Evolutionary conservation across 2,329 filamentous ascomycete genomes (phyloP).

Genomic region (Trichoderma atroviride): DNA sequence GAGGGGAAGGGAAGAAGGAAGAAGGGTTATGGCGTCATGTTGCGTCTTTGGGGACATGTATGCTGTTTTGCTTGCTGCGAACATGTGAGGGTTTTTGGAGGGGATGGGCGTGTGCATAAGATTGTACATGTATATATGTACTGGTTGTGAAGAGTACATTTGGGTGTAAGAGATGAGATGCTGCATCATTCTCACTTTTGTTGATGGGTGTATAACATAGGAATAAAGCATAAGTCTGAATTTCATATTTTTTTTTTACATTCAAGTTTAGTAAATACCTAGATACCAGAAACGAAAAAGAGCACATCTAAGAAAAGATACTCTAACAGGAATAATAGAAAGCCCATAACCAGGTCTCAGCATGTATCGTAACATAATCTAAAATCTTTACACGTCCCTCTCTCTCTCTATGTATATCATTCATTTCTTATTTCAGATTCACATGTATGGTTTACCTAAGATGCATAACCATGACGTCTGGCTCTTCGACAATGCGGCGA

Average conservation of each 20-base stretch:
- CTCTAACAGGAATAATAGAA: not conserved
- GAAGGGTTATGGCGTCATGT: not conserved
- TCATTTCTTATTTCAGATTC: not conserved
- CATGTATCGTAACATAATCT: constrained; percentile 17
- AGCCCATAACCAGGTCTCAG: not conserved
- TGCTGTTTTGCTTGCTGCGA: not conserved
- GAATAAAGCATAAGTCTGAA: not conserved
- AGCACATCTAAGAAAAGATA: not conserved
- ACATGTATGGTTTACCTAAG: constrained; percentile 58
- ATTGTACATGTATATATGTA: not conserved
- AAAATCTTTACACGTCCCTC: not conserved
- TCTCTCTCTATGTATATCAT: not conserved
- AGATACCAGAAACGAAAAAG: not conserved
- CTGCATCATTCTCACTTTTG: not conserved
- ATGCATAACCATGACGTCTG: constrained; percentile 83
- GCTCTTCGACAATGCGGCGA: constrained; percentile 75
- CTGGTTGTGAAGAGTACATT: not conserved
- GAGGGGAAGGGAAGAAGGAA: not conserved
- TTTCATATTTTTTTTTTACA: not conserved
- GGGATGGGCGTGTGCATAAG: not conserved
- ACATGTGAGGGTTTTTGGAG: not conserved
- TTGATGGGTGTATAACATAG: not conserved
- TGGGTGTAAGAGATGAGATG: not conserved
- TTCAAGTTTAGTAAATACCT: not conserved
- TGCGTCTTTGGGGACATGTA: not conserved